Base-by-base conservation (phyloP, 768 basidiomycete species). In the Termitomyces sp. region DNA sequence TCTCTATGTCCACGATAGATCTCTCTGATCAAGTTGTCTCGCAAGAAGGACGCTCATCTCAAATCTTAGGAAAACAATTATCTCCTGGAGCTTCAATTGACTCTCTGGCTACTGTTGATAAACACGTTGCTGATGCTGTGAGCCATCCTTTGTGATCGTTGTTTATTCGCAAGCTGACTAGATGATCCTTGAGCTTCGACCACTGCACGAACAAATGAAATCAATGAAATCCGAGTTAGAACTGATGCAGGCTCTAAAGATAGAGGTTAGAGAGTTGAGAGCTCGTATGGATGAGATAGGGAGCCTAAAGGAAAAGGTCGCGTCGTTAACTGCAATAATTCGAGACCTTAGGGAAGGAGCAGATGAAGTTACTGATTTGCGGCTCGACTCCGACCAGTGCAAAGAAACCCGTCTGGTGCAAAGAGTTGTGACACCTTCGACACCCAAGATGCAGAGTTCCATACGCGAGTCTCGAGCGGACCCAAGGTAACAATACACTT, bases 181-280 rank as follows among this genome's bases (percentile, higher is more conserved):
- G 46, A 39, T 64, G 55, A 56, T 46, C 48, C 59, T 36, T 49
- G 31, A 84, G 83, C 62, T 83, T 55, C 76, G 73, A 37, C 83
- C 85, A 18, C 64, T 87, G 14, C 75, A 79, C 53, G 74, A 76
- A 50, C 82, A 82, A 62, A 64, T 83, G 22, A 70, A 77, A 55
- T 68, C 71, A 3, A 71, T 84, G 51, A 78, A 76, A 65, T 65
- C 72, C 34, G 79, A 84, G 63, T 64, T 83, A 22, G 70, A 73
- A 34, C 62, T 69, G 37, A 65, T 76, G 61, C 69, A 69, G 46
- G 55, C 60, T n/a, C 64, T 75, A 14, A 69, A 72, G 57, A 60
- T 61, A 22, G 74, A 78, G 55, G 26, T 75, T 7, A 60, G 55
- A 16, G 71, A 70, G 56, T 64, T 78, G 22, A 70, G 70, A 48